Conservation (phyloP, 164 flowering plant species). For the Echeveria elegans region DNA sequence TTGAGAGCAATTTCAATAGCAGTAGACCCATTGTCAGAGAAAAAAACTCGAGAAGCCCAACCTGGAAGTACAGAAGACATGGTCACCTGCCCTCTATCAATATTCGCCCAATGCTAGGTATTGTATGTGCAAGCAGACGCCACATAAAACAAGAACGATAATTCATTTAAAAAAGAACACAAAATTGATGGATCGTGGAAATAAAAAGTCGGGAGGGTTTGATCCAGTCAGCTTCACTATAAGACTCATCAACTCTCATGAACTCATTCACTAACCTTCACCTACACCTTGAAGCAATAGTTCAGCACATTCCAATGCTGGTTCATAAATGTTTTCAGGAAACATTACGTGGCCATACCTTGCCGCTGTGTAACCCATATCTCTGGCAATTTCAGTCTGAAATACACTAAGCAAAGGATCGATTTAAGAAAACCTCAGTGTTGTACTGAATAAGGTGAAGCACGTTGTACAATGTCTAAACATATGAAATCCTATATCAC, state of each 20-base stretch:
- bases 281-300: slow-evolving; percentile 93
- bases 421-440: slow-evolving; percentile 22
- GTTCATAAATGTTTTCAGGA: slow-evolving; percentile 97
- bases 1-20: slow-evolving; percentile 94
- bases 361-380: slow-evolving; percentile 95
- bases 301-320: slow-evolving; percentile 83
- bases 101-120: neutral
- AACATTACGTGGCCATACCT: slow-evolving; percentile 99
- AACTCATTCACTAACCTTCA: slow-evolving; percentile 44
- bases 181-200: too few species aligned
- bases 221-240: neutral
- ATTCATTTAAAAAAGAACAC: too few species aligned
- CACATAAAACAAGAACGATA: too few species aligned
- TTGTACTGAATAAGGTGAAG: neutral
- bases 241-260: neutral
- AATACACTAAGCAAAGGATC: slow-evolving; percentile 58
- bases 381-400: slow-evolving; percentile 96
- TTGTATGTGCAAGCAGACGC: neutral
- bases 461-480: neutral
- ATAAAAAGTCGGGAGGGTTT: neutral
- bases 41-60: slow-evolving; percentile 90
- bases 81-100: neutral
- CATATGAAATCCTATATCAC: neutral
- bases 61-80: slow-evolving; percentile 29
- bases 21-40: slow-evolving; percentile 96